A percentile compares a stretch with the other conserved stretches of the same genome.
Evolutionary conservation across 139 green algal species (phyloP).

Genomic region (Monoraphidium neglectum): DNA sequence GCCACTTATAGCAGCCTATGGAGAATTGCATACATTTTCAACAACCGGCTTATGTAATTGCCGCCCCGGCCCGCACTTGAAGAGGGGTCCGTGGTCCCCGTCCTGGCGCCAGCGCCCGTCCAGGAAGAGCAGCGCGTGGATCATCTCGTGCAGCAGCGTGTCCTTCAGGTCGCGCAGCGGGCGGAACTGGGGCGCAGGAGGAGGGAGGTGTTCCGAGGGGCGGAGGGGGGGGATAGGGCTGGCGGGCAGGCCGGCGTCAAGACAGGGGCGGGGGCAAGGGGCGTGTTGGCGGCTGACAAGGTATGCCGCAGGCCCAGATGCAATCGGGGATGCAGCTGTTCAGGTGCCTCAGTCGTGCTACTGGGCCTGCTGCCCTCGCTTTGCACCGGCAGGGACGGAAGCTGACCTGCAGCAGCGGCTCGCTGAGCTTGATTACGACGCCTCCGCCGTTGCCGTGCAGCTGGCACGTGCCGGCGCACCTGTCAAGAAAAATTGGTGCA

Average conservation of each 20-base stretch:
- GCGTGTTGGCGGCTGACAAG: too few species aligned
- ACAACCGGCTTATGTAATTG: too few species aligned
- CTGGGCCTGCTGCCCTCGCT: background rate
- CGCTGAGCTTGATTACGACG: slow-evolving; percentile 70
- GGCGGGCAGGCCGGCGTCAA: too few species aligned
- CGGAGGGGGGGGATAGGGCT: too few species aligned
- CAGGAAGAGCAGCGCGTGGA: slow-evolving; percentile 73
- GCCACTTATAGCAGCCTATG: too few species aligned
- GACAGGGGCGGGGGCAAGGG: too few species aligned
- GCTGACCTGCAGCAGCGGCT: slow-evolving; percentile 72
- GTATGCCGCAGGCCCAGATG: too few species aligned
- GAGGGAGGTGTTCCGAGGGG: background rate
- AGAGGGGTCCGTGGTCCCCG: slow-evolving; percentile 64
- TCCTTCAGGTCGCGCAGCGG: slow-evolving; percentile 75
- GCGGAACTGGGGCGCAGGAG: slow-evolving; percentile 61
- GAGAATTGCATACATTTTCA: too few species aligned
- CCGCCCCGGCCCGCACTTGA: slow-evolving; percentile 29
- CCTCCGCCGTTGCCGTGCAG: slow-evolving; percentile 54
- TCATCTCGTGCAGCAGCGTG: slow-evolving; percentile 91
- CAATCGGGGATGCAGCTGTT: too few species aligned
- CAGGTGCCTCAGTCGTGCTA: background rate
- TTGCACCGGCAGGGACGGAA: background rate
- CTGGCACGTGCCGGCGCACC: slow-evolving; percentile 68
- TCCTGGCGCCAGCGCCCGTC: slow-evolving; percentile 52
- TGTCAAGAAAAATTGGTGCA: too few species aligned